Base-by-base conservation (phyloP, 1,284 basidiomycete genomes). In the Mixia osmundae region DNA sequence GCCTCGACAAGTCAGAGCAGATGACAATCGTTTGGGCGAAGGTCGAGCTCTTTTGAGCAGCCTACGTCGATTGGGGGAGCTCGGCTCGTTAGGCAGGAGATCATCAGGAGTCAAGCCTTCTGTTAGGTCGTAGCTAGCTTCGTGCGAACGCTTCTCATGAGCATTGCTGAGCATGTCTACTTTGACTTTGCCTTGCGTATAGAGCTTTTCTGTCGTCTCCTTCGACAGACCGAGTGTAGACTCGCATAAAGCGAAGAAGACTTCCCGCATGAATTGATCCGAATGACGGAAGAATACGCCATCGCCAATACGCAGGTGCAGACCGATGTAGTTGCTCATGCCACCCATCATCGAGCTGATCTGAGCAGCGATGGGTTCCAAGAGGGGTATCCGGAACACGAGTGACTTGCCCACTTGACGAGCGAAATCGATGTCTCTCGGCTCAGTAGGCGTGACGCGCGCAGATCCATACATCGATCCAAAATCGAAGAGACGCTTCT, bases 371-470 rank as follows among this genome's bases (percentile, higher is more conserved):
- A 44, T 41, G 12, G 5, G 20, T 8, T 43, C 41, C 5, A 46
- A 25, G 25, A 35, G 35, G 3, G 31, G 30, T 20, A 27, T 40
- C 29, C 18, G 15, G 14, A 46, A 26, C 9, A 46, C 25, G 20
- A 44, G 30, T 2, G 20, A 9, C 3, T 35, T 25, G 3, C 33
- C 21, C 15, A 32, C 21, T 9, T 33, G 20, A n/a, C n/a, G n/a
- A 5, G 18, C 7, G 27, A 29, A 29, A 15, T 8, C 8, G 6
- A 5, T 6, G 7, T 14, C 18, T 14, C 7, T 29, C n/a, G n/a
- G n/a, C n/a, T 46, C 39, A 25, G 49, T 44, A 14, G 40, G 26
- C 12, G 44, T 39, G 15, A 45, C 22, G 24, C 46, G 26, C 9
- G 30, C 22, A 5, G 44, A 35, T 9, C 36, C 30, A 35, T 44